Percentiles rank a stretch among this genome's conserved stretches.
Evolutionary conservation across 1,284 basidiomycete genomes (phyloP).

Genomic region (Trichosporon sp.): DNA sequence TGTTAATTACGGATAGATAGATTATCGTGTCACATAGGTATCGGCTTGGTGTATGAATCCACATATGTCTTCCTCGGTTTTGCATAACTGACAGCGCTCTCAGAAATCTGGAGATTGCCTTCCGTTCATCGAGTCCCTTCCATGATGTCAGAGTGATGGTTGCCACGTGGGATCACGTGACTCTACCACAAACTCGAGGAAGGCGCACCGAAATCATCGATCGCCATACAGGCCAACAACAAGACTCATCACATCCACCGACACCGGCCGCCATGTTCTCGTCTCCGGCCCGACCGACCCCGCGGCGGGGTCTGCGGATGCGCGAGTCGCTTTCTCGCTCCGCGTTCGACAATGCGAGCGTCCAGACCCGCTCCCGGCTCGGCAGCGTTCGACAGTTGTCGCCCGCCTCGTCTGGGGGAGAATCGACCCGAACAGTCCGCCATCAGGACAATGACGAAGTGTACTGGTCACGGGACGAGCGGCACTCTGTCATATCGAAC

Average conservation of each 20-base stretch:
- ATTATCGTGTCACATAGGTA: conserved; percentile 12
- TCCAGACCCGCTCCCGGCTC: conserved; percentile 23
- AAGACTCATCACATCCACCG: conserved; percentile 7
- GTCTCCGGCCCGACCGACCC: conserved; percentile 46
- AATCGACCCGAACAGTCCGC: conserved; percentile 34
- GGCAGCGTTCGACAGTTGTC: conserved; percentile 22
- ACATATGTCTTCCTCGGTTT: neutral
- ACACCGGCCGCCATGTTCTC: conserved; percentile 42
- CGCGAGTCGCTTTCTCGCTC: conserved; percentile 35
- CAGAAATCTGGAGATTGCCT: too few species aligned
- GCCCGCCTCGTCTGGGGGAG: conserved; percentile 33
- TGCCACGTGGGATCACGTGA: conserved; percentile 22
- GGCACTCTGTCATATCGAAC: conserved; percentile 37
- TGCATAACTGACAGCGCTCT: too few species aligned
- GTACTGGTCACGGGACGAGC: conserved; percentile 46
- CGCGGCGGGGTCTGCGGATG: conserved; percentile 35
- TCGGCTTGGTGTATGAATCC: conserved; percentile 11
- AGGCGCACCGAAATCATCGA: conserved; percentile 11
- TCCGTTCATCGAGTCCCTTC: neutral
- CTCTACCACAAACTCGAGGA: neutral
- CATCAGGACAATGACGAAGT: conserved; percentile 35
- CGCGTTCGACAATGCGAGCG: conserved; percentile 35
- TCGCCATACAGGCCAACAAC: conserved; percentile 16
- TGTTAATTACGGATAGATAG: conserved; percentile 12
- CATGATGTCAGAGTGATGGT: neutral